Evolutionary conservation across 495 filamentous ascomycete species (phyloP), one percentile per base, ranked within the genome.

Genomic region (Hypomontagnella monticulosa): DNA sequence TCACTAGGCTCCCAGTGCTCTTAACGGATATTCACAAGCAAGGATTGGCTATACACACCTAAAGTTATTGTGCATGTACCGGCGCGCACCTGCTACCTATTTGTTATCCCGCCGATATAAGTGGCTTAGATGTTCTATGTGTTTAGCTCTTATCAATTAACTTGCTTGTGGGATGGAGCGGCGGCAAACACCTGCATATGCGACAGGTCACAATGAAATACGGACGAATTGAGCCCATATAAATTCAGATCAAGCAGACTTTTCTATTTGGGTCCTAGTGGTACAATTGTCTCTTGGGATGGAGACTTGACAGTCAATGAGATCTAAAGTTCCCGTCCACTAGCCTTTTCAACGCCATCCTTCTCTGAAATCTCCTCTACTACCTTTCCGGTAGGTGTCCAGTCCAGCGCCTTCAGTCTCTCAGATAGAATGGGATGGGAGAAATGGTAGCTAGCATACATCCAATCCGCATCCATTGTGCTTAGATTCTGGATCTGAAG

Each of bases 381-480:
- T 18, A 81, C 79, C 66, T 81, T 84, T 58, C 71, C 69, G 11
- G 76, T 82, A 38, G 80, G 66, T 36, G 75, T 73, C 93, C 93
- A 98, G 61, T 91, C 88, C 30, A 99, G 81, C 0, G 94, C 95
- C 79, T 89, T 91, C 66, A 99, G 80, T 64, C 95, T 86, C 83
- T 99, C 96, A 6, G 93, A 89, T 54, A 99, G 84, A 66, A 98
- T 98, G 0, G 95, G 95, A 78, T 99, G 95, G 6, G 93, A 97
- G 84, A 93, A 97, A 80, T 98, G 91, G 80, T 98, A 99, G 80
- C 89, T 93, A 20, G 96, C 93, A 76, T 97, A 99, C 80, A 97
- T 84, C 90, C 90, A 96, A 76, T 99, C 96, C 38, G 95, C 95
- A 75, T 99, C 96, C 94, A 98, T 97, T 57, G 91, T 96, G 79